Evolutionary conservation across 2,329 filamentous ascomycete genomes (phyloP).

Genomic region (Xylaria polymorpha): DNA sequence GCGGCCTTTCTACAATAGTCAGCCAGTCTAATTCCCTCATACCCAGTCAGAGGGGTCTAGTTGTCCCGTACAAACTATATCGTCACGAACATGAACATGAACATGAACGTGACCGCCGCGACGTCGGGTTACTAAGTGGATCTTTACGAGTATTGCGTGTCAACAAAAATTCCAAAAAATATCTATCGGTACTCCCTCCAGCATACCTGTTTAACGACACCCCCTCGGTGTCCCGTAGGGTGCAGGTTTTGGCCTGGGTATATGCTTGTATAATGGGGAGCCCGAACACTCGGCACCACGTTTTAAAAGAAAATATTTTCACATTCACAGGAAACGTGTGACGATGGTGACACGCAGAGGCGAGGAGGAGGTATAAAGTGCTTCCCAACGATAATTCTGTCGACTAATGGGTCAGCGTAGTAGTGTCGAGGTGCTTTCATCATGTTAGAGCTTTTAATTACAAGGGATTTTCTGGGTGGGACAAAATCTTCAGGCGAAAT

Average conservation of each 20-base stretch:
- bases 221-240: slow-evolving; percentile 10
- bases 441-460: slow-evolving; percentile 13
- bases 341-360: slow-evolving; percentile 2
- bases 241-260: slow-evolving; percentile 19
- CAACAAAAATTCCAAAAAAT: background rate
- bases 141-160: background rate
- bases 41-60: background rate
- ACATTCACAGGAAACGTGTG: slow-evolving; percentile 10
- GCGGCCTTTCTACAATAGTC: background rate
- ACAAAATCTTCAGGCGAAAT: slow-evolving; percentile 44
- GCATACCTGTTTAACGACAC: slow-evolving; percentile 16
- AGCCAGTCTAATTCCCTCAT: background rate
- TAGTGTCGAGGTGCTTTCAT: background rate
- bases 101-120: slow-evolving; percentile 6
- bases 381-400: slow-evolving; percentile 4
- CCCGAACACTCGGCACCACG: slow-evolving; percentile 17
- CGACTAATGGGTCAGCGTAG: background rate
- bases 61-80: background rate
- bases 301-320: background rate
- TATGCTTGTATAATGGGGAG: slow-evolving; percentile 21
- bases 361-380: slow-evolving; percentile 10
- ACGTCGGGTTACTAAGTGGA: background rate
- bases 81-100: background rate
- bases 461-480: slow-evolving; percentile 44
- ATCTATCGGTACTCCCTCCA: slow-evolving; percentile 1